Evolutionary conservation across 2,329 filamentous ascomycete genomes (phyloP).

Genomic region (Aspergillus sp.): DNA sequence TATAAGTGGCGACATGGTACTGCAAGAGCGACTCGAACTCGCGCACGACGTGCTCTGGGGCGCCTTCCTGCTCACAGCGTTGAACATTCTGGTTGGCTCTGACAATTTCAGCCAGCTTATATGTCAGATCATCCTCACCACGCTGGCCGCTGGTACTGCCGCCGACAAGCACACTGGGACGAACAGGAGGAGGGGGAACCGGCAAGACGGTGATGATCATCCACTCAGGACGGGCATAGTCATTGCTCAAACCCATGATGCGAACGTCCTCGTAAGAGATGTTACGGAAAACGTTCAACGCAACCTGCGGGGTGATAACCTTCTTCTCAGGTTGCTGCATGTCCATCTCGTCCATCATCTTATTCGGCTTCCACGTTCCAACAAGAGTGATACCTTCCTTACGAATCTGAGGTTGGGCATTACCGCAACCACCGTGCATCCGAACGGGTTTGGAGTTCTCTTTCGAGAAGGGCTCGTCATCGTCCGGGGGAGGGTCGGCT

Average conservation of each 20-base stretch:
- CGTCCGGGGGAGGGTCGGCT: constrained; percentile 68
- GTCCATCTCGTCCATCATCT: constrained; percentile 66
- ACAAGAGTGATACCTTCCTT: constrained; percentile 83
- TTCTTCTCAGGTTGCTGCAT: constrained; percentile 75
- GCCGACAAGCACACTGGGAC: constrained; percentile 96
- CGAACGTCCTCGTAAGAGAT: constrained; percentile 79
- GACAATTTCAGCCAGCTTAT: constrained; percentile 98
- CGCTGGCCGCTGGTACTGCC: constrained; percentile 88
- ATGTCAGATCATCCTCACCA: constrained; percentile 98
- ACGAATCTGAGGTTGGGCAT: constrained; percentile 82
- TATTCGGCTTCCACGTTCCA: constrained; percentile 72
- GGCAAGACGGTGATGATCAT: constrained; percentile 95
- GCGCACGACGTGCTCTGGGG: constrained; percentile 82
- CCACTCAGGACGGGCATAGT: constrained; percentile 97
- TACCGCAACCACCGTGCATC: constrained; percentile 89
- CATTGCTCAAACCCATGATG: constrained; percentile 87
- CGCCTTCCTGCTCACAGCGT: constrained; percentile 86
- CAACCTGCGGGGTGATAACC: constrained; percentile 78
- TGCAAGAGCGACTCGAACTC: constrained; percentile 93
- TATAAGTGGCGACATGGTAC: constrained; percentile 98
- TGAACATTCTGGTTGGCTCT: constrained; percentile 94
- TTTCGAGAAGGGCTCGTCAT: constrained; percentile 69
- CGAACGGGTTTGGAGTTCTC: constrained; percentile 56
- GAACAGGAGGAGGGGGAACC: constrained; percentile 91
- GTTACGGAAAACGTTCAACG: constrained; percentile 80